A percentile compares a stretch with the other conserved stretches of the same genome.
phyloP scores from a whole-genome alignment of 192 early-diverging fungal species.

The Funneliformis mosseae region DNA sequence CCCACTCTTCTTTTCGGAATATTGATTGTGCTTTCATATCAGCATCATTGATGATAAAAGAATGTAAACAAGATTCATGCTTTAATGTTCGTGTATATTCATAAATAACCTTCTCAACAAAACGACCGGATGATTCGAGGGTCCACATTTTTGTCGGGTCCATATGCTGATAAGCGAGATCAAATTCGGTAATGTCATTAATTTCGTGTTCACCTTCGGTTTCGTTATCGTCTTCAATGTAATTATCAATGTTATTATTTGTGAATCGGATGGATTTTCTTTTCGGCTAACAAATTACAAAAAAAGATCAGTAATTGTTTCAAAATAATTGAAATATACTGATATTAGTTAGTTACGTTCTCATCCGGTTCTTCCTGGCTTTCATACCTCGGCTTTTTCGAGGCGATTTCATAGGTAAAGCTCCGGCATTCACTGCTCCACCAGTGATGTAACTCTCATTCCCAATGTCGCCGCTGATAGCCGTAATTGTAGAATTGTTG shows the following conservation, averaged over 20 bases:
- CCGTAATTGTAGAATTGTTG: too few relatives aligned
- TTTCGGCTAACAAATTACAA: constrained; percentile 10
- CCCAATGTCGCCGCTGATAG: too few relatives aligned
- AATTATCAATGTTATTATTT: background rate
- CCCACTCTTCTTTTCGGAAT: constrained; percentile 13
- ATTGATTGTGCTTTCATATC: background rate
- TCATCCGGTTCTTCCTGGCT: too few relatives aligned
- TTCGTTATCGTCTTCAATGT: constrained; percentile 4
- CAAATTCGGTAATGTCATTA: constrained; percentile 9
- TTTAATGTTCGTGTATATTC: background rate
- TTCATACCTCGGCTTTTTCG: too few relatives aligned
- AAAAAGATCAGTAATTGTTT: background rate
- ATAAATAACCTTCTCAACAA: constrained; percentile 14
- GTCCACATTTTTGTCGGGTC: constrained; percentile 11
- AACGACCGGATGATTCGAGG: constrained; percentile 1
- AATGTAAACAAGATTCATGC: background rate
- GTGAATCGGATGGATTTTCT: background rate
- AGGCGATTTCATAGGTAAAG: too few relatives aligned
- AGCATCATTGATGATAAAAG: constrained; percentile 9
- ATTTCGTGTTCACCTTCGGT: constrained; percentile 13
- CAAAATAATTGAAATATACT: constrained; percentile 15
- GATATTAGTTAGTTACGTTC: too few relatives aligned
- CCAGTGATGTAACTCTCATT: too few relatives aligned
- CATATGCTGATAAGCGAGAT: background rate
- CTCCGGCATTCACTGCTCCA: too few relatives aligned